Base-by-base conservation (phyloP, 2,329 filamentous ascomycete genomes). In the Lasiodiplodia theobromae region DNA sequence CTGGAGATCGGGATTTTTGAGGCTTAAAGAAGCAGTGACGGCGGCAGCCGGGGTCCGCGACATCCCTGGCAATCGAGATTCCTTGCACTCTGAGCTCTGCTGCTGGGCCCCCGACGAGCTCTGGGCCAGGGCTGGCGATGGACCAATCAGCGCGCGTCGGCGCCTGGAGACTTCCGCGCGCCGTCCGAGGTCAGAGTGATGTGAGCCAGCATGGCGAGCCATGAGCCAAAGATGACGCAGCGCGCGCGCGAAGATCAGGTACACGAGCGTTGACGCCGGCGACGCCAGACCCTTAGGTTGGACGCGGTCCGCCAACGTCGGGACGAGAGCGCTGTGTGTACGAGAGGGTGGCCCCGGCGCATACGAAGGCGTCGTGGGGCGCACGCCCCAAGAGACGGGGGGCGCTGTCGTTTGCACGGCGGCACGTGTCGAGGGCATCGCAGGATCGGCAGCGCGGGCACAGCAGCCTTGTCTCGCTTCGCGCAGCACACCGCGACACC, bases 1-100 rank as follows among this genome's bases (percentile, higher is more conserved):
- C 44, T 64, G 28, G 60, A 64, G 60, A 64, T 64, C 60, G 60
- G 60, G 60, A 64, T 64, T 64, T 52, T 12, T 51, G 60, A 64
- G 60, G 60, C 60, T 64, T 64, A 64, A 64, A 49, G 44, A 47
- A 64, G 51, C 12, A 37, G 37, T 7, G 23, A 49, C 18, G 16
- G 40, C 21, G 28, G 40, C 58, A 28, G 23, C 60, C 8, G 47
- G 60, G 60, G 60, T 28, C 28, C 28, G 44, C 11, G 2, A 10
- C 11, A 64, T 16, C 44, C 44, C 44, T 52, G 60, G 28, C 28
- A 23, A 64, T 64, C 60, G 44, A 12, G 58, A 62, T 62, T 47
- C 3, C 25, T 34, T 23, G 57, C 23, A 8, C 54, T 57, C 18
- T 23, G 54, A 38, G 54, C 31, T n/a, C 54, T 58, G 54, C 54